Evolutionary conservation across 305 asterid genomes (phyloP), one percentile per base, ranked within the genome.

Genomic region (Rubia balearica): DNA sequence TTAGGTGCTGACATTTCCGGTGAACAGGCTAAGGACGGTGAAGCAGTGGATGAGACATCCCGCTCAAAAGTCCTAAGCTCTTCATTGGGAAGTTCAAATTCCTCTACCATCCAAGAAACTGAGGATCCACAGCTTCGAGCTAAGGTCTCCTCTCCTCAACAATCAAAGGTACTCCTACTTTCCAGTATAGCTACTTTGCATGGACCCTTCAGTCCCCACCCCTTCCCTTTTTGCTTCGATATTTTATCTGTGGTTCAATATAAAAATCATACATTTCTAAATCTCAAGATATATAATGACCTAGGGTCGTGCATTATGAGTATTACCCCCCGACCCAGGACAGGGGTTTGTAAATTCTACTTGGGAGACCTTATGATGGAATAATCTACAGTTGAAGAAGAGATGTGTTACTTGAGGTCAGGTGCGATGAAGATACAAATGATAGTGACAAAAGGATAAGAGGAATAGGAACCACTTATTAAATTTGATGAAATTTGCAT

Each of bases 61-160:
- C 71, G 30, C 65, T 64, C 49, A 63, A 75, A 62, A 70, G 75
- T 60, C 68, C 75, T 71, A 30, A 77, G 67, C 59, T 68, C 74
- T 66, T 71, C 80, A 40, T 40, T 71, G 71, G 82, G 71, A 73
- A 70, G 42, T 78, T 74, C 70, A 21, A 71, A 65, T 64, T 45
- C 63, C 64, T 79, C 74, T 40, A 57, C 71, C 56, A 65, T 70
- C 19, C 65, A 68, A 27, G 61, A 36, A 53, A 43, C 40, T 21
- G 73, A 46, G 59, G 65, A 71, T 56, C 33, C 63, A 14, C 79
- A 74, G 71, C 57, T 68, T 61, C 83, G 71, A 78, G 63, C 73
- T 16, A 70, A 77, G 84, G 81, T 62, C 22, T 73, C 82, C 65
- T 70, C 67, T 53, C 62, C 83, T 16, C 71, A 61, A 33, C 73